Conservation (phyloP, 2,329 filamentous ascomycete species). For the Talaromyces atroroseus region DNA sequence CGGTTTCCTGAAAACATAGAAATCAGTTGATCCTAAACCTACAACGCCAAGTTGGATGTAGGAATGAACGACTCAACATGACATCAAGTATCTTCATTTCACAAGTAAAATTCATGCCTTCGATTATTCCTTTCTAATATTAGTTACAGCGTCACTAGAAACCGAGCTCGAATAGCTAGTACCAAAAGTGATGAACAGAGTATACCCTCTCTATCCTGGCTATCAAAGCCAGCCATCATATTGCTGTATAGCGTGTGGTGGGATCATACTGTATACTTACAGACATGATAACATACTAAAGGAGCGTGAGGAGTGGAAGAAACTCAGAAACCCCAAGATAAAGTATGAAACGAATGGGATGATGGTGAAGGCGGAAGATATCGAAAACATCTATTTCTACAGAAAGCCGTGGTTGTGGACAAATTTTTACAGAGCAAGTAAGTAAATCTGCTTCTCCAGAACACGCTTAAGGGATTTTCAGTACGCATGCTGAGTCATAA, state of each 20-base stretch:
- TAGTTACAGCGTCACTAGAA: too few species aligned
- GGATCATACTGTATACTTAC: too few species aligned
- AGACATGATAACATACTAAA: too few species aligned
- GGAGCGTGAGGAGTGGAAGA: slow-evolving; percentile 8
- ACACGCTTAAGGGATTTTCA: background rate
- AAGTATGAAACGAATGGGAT: too few species aligned
- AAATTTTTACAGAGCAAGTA: slow-evolving; percentile 8
- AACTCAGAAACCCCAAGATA: slow-evolving; percentile 1
- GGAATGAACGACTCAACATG: slow-evolving; percentile 4
- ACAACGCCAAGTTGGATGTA: too few species aligned
- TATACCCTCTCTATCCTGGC: too few species aligned
- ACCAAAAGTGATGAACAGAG: too few species aligned
- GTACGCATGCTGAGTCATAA: background rate
- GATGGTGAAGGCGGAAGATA: slow-evolving; percentile 11
- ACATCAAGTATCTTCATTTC: background rate
- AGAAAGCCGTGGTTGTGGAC: slow-evolving; percentile 4
- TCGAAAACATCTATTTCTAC: slow-evolving; percentile 10
- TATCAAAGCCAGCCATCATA: background rate
- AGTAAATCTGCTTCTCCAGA: background rate
- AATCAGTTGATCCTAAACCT: too few species aligned
- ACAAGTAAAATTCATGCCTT: too few species aligned
- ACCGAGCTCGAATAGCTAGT: too few species aligned
- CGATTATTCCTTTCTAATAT: too few species aligned
- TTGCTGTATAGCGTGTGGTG: slow-evolving; percentile 12
- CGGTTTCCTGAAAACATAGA: too few species aligned